A percentile compares a stretch with the other conserved stretches of the same genome.
phyloP scores from a whole-genome alignment of 2,329 filamentous ascomycete species.

The Kalmusia sp. region DNA sequence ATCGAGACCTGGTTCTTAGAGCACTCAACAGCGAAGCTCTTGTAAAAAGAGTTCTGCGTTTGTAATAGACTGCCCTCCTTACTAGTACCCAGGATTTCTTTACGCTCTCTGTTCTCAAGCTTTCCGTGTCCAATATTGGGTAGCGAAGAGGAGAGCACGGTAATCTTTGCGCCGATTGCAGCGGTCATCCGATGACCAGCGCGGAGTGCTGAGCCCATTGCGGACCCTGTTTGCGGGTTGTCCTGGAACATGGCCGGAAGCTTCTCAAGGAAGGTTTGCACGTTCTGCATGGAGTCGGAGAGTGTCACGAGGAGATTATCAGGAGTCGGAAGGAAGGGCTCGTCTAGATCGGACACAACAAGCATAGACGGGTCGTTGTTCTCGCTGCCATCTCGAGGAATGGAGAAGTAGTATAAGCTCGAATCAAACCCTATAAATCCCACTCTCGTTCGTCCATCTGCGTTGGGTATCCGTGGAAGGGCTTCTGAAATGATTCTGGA shows the following conservation, averaged over 20 bases:
- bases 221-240: conserved; percentile 87
- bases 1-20: conserved; percentile 99
- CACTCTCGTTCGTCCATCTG: conserved; percentile 83
- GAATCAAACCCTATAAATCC: conserved; percentile 97
- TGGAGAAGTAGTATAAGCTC: conserved; percentile 93
- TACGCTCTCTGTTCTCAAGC: conserved; percentile 88
- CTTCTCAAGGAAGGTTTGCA: conserved; percentile 89
- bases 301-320: conserved; percentile 89
- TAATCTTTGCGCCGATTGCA: conserved; percentile 91
- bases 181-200: conserved; percentile 97
- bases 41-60: conserved; percentile 96
- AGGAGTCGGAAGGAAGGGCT: conserved; percentile 94
- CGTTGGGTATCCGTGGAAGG: conserved; percentile 96
- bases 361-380: conserved; percentile 87
- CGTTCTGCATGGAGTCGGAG: conserved; percentile 85
- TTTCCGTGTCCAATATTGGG: conserved; percentile 91
- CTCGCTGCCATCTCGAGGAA: conserved; percentile 87
- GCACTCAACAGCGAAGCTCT: conserved; percentile 98
- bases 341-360: conserved; percentile 92
- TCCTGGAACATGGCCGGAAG: conserved; percentile 97
- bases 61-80: conserved; percentile 89
- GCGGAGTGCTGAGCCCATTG: conserved; percentile 91
- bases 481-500: conserved; percentile 95
- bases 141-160: conserved; percentile 86
- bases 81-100: conserved; percentile 94